Conservation (phyloP, 768 basidiomycete genomes). For the Lyophyllum shimeji region DNA sequence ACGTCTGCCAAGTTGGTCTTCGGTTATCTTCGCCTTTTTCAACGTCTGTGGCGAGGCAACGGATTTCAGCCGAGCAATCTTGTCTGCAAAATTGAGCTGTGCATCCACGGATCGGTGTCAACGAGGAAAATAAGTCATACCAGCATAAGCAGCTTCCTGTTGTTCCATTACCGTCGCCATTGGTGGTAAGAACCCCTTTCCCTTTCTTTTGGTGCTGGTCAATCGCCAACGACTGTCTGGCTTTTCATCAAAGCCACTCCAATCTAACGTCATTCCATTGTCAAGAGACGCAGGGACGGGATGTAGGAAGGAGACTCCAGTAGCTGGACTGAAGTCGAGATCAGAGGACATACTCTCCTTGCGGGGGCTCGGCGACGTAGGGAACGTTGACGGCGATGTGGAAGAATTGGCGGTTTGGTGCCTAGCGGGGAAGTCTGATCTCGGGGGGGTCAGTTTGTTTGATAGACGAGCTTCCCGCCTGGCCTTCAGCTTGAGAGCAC, state of each 20-base stretch:
- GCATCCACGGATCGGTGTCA: neutral
- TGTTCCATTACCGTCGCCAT: slow-evolving; percentile 52
- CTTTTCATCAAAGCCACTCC: slow-evolving; percentile 61
- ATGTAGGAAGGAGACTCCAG: slow-evolving; percentile 43
- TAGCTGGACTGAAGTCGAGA: slow-evolving; percentile 72
- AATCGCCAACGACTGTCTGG: slow-evolving; percentile 63
- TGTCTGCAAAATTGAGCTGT: slow-evolving; percentile 39
- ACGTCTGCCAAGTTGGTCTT: slow-evolving; percentile 63
- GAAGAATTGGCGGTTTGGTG: slow-evolving; percentile 26
- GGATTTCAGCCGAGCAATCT: slow-evolving; percentile 52
- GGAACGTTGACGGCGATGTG: slow-evolving; percentile 28
- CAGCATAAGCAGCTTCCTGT: slow-evolving; percentile 57
- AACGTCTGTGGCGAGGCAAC: slow-evolving; percentile 51
- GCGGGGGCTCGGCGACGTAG: slow-evolving; percentile 25
- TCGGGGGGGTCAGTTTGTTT: slow-evolving; percentile 21
- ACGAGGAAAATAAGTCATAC: slow-evolving; percentile 31
- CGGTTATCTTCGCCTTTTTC: slow-evolving; percentile 63
- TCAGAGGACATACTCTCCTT: slow-evolving; percentile 40
- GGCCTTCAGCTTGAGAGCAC: slow-evolving; percentile 71
- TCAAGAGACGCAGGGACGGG: slow-evolving; percentile 71
- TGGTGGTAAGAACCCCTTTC: slow-evolving; percentile 46
- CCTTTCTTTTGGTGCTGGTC: slow-evolving; percentile 58
- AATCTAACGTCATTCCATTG: slow-evolving; percentile 71
- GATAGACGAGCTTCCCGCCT: slow-evolving; percentile 66
- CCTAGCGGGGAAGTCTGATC: slow-evolving; percentile 16